Base-by-base conservation (phyloP, 257 asterid species). In the Coffea canephora region DNA sequence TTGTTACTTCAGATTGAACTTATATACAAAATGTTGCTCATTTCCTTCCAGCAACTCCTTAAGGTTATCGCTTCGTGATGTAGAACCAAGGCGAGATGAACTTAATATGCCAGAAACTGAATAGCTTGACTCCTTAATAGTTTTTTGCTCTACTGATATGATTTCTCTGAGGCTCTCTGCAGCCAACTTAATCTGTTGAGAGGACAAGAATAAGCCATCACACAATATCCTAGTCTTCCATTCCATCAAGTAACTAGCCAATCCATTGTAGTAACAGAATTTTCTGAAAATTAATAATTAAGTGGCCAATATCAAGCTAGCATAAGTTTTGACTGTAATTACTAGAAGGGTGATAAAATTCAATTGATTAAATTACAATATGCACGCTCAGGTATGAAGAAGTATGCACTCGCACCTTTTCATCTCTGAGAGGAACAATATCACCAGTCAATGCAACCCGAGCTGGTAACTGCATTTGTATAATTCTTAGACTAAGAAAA, bases 381-480 rank as follows among this genome's bases (percentile, higher is more conserved):
- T 31, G 34, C 34, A 31, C 34, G 34, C 34, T 31, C 34, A 31
- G 34, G 34, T 31, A 31, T 31, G 34, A 39, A 2, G 43, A 39
- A 39, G 43, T 39, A 39, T 39, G 59, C 31, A 67, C n/a, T 48
- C 77, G 69, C 83, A 93, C 98, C 97, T 93, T 95, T 66, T 88
- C 90, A 83, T 86, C 95, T 77, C 83, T 87, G 83, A 92, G 97
- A 74, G 82, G 92, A 68, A 88, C 71, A 68, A 85, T 85, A 78
- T 93, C 99, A 67, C 99, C 99, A 49, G 88, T 87, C 80, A 95
- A 80, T 84, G 98, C 97, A 89, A 95, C 89, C 80, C 99, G 90
- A 82, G 92, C 88, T 61, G 97, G 99, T 57, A 86, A 84, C 97
- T 95, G 96, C 89, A 83, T 75, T 50, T 57, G 16, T 75, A 36